phyloP scores from a whole-genome alignment of 2,329 filamentous ascomycete genomes.

The Stylonectria norvegica region DNA sequence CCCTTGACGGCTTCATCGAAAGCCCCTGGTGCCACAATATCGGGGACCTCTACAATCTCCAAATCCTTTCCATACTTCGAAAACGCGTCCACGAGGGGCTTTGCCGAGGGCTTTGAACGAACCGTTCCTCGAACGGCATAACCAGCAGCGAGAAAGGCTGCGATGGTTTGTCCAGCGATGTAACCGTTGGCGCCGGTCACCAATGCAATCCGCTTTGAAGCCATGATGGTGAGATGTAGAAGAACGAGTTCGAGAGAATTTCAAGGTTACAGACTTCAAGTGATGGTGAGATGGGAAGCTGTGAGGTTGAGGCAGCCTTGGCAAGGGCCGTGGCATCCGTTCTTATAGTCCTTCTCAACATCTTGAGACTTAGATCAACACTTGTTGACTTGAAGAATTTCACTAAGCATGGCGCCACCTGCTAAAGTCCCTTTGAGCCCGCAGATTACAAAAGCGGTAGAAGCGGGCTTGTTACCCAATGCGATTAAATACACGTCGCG shows the following conservation, averaged over 20 bases:
- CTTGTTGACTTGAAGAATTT: no score
- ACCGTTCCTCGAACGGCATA: constrained; percentile 38
- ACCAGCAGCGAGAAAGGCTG: constrained; percentile 35
- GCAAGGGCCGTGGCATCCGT: no score
- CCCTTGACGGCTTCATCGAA: constrained; percentile 36
- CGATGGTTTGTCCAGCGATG: constrained; percentile 35
- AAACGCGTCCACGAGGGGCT: constrained; percentile 16
- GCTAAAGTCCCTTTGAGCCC: no score
- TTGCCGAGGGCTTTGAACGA: constrained; percentile 27
- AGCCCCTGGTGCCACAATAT: constrained; percentile 32
- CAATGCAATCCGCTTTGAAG: constrained; percentile 26
- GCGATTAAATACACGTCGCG: no score
- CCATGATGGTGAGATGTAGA: constrained; percentile 12
- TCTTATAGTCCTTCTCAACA: no score
- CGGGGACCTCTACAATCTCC: constrained; percentile 29
- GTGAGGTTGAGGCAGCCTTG: no score
- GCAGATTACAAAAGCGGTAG: no score
- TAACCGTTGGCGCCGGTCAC: constrained; percentile 41
- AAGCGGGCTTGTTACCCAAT: no score
- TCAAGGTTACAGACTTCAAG: no score
- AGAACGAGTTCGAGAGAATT: neutral
- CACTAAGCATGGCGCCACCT: no score
- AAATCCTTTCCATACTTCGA: constrained; percentile 20
- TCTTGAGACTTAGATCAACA: no score
- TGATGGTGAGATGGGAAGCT: no score